Percentiles rank a stretch among this genome's conserved stretches.
phyloP scores from a whole-genome alignment of 352 stramenopile genomes.

The Pythium biforme region DNA sequence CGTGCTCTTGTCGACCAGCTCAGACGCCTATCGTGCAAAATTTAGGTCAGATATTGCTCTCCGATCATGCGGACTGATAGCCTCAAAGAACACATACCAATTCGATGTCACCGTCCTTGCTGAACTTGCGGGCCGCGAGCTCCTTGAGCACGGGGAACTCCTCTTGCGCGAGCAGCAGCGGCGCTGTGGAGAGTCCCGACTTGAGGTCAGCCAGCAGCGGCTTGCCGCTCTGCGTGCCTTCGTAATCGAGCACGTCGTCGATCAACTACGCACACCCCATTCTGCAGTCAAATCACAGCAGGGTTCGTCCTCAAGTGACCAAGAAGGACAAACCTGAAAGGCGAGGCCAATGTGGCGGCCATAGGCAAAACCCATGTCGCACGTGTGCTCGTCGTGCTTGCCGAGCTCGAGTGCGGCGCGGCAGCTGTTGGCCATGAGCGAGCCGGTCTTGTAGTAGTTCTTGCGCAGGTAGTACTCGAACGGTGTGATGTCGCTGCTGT shows the following conservation, averaged over 20 bases:
- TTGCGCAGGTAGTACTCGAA: constrained; percentile 98
- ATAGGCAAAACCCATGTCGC: constrained; percentile 93
- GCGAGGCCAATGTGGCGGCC: constrained; percentile 97
- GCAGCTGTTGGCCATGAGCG: constrained; percentile 98
- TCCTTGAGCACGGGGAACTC: constrained; percentile 91
- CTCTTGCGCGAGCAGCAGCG: constrained; percentile 95
- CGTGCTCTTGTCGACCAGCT: constrained; percentile 89
- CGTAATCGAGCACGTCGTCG: constrained; percentile 98
- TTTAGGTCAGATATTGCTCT: too few species aligned
- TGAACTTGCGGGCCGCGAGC: constrained; percentile 91
- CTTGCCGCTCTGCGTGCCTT: constrained; percentile 93
- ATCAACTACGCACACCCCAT: constrained; percentile 70
- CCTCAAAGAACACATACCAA: constrained; percentile 49
- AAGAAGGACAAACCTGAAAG: constrained; percentile 89
- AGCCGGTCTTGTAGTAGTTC: constrained; percentile 99
- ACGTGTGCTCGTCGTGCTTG: constrained; percentile 82
- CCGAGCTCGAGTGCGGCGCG: constrained; percentile 92
- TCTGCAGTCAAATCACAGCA: not conserved
- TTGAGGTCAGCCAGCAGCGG: constrained; percentile 95
- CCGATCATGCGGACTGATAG: too few species aligned
- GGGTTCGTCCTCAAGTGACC: too few species aligned
- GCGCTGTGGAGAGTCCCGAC: constrained; percentile 95
- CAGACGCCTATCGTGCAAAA: constrained; percentile 62
- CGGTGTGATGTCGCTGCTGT: constrained; percentile 64
- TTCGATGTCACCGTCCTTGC: constrained; percentile 90